Evolutionary conservation across 2,329 filamentous ascomycete genomes (phyloP).

Genomic region (Aspergillus felis): DNA sequence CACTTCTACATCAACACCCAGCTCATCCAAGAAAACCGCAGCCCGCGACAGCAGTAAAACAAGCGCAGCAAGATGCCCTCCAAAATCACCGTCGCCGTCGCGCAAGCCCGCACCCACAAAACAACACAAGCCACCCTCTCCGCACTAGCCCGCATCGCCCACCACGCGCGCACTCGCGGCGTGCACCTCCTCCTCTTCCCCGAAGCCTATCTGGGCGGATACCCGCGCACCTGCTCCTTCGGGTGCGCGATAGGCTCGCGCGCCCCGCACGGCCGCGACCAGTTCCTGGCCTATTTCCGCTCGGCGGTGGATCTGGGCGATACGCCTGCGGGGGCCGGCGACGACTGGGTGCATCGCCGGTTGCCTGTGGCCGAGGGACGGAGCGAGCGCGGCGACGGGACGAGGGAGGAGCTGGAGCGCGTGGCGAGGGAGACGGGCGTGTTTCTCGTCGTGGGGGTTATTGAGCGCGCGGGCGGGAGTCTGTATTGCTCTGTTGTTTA

Average conservation of each 20-base stretch:
- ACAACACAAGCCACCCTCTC: constrained; percentile 56
- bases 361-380: constrained; percentile 51
- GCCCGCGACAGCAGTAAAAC: neutral
- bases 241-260: constrained; percentile 71
- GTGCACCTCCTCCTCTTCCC: constrained; percentile 79
- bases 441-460: constrained; percentile 73
- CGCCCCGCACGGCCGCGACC: constrained; percentile 66
- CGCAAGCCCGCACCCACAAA: constrained; percentile 44
- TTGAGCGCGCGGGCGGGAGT: constrained; percentile 77
- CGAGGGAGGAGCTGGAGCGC: constrained; percentile 71
- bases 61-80: constrained; percentile 31
- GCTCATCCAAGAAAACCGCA: neutral
- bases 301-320: constrained; percentile 80
- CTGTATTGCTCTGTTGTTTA: constrained; percentile 82
- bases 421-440: constrained; percentile 74
- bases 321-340: constrained; percentile 64
- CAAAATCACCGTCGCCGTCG: constrained; percentile 43
- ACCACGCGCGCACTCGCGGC: constrained; percentile 56
- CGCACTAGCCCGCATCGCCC: constrained; percentile 61
- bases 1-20: neutral
- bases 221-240: constrained; percentile 77
- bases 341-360: constrained; percentile 65
- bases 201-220: constrained; percentile 88
- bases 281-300: constrained; percentile 77
- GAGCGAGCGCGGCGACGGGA: constrained; percentile 65